These are phyloP conservation scores for Candida boleticola DNA, from an alignment of 805 yeast species.

Conservation along the genomic window DNA sequence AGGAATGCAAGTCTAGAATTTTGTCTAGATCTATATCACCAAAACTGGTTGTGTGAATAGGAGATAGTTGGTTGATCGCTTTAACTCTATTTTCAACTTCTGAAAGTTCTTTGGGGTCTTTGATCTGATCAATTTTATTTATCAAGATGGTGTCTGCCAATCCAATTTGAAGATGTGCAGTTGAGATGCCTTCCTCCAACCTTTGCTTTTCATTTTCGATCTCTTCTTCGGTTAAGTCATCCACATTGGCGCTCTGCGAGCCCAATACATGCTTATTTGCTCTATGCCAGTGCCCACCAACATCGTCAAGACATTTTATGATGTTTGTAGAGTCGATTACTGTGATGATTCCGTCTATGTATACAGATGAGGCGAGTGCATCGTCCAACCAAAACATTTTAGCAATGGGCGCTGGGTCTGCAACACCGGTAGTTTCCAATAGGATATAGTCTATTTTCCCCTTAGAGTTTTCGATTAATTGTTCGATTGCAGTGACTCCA, in stretches of 20 bases:
- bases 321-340: constrained; percentile 80
- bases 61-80: constrained; percentile 66
- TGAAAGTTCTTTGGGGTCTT: constrained; percentile 15
- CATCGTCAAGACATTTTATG: constrained; percentile 61
- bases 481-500: constrained; percentile 93
- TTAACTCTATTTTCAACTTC: constrained; percentile 39
- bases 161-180: constrained; percentile 89
- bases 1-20: constrained; percentile 78
- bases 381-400: constrained; percentile 97
- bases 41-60: constrained; percentile 62
- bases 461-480: constrained; percentile 68
- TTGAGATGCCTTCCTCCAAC: constrained; percentile 51
- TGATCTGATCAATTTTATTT: constrained; percentile 68
- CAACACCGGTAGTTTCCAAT: constrained; percentile 92
- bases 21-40: constrained; percentile 71
- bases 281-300: constrained; percentile 69
- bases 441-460: constrained; percentile 85
- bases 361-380: constrained; percentile 77
- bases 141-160: constrained; percentile 80
- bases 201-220: constrained; percentile 31
- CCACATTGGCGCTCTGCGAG: constrained; percentile 17
- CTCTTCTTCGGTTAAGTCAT: constrained; percentile 21
- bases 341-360: constrained; percentile 88
- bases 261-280: constrained; percentile 26
- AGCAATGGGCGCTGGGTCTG: constrained; percentile 97